These are phyloP conservation scores for Russula dissimulans DNA, from an alignment of 768 basidiomycete species.

Conservation along the genomic window DNA sequence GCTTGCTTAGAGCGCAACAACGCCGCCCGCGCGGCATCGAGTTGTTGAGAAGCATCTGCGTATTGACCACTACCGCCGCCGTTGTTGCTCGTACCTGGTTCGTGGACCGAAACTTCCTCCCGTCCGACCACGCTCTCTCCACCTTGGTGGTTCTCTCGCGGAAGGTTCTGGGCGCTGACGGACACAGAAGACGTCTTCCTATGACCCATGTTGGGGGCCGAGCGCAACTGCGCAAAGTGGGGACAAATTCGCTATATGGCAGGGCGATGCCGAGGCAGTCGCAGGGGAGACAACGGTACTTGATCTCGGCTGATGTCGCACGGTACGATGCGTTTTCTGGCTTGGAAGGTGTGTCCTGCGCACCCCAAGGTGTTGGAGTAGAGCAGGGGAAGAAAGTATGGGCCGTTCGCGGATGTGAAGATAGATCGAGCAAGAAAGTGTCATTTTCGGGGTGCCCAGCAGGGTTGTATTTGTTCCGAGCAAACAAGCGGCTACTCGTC, in stretches of 20 bases:
- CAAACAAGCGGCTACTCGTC: slow-evolving; percentile 8
- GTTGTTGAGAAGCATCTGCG: slow-evolving; percentile 12
- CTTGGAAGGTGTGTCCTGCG: slow-evolving; percentile 21
- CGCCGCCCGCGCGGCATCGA: slow-evolving; percentile 33
- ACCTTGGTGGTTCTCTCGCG: slow-evolving; percentile 3
- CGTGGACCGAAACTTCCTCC: background rate
- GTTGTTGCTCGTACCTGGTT: background rate
- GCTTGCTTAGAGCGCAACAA: slow-evolving; percentile 51
- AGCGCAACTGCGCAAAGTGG: background rate
- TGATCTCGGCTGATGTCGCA: slow-evolving; percentile 61
- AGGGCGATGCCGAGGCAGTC: background rate
- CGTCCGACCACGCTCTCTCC: background rate
- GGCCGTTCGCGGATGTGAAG: slow-evolving; percentile 8
- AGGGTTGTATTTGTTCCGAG: slow-evolving; percentile 15
- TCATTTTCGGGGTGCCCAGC: slow-evolving; percentile 14
- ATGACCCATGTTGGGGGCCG: background rate
- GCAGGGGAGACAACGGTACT: slow-evolving; percentile 1
- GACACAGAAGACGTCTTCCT: slow-evolving; percentile 11
- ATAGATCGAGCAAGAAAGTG: slow-evolving; percentile 13
- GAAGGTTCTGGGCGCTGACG: background rate
- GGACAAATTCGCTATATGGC: background rate
- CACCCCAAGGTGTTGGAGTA: background rate
- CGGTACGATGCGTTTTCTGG: slow-evolving; percentile 56
- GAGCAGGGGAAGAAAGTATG: slow-evolving; percentile 1
- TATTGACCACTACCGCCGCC: background rate